phyloP scores from a whole-genome alignment of 176 grass and related monocot species.

The Avena insularis region DNA sequence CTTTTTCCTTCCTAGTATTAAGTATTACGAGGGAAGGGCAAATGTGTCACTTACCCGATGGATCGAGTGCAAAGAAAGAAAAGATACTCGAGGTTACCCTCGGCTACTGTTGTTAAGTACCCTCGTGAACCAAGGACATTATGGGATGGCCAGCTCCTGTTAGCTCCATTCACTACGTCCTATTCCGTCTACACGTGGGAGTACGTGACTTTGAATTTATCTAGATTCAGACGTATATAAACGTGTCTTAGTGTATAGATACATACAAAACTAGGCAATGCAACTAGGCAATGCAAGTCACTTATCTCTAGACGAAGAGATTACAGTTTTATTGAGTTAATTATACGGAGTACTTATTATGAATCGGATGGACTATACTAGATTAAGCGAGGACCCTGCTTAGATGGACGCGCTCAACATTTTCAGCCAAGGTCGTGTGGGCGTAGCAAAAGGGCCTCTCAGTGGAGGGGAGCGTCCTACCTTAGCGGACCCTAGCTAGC shows the following conservation, averaged over 20 bases:
- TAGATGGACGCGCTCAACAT: neutral
- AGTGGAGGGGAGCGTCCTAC: neutral
- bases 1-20: neutral
- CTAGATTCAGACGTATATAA: too few relatives aligned
- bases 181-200: neutral
- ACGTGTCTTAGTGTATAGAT: too few relatives aligned
- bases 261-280: too few relatives aligned
- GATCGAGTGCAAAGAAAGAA: neutral
- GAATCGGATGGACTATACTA: neutral
- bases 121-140: neutral
- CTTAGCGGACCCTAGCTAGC: neutral
- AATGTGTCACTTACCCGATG: neutral
- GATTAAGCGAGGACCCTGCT: neutral
- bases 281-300: too few relatives aligned
- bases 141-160: neutral
- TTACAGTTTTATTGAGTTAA: too few relatives aligned
- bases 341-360: too few relatives aligned
- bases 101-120: conserved; percentile 10
- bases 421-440: neutral
- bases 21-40: neutral
- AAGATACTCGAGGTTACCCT: neutral
- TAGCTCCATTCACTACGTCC: neutral
- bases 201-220: too few relatives aligned
- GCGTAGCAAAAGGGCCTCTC: neutral
- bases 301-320: too few relatives aligned